Conservation (phyloP, 108 stramenopile species). For the Cyclotella choctawhatcheeana region DNA sequence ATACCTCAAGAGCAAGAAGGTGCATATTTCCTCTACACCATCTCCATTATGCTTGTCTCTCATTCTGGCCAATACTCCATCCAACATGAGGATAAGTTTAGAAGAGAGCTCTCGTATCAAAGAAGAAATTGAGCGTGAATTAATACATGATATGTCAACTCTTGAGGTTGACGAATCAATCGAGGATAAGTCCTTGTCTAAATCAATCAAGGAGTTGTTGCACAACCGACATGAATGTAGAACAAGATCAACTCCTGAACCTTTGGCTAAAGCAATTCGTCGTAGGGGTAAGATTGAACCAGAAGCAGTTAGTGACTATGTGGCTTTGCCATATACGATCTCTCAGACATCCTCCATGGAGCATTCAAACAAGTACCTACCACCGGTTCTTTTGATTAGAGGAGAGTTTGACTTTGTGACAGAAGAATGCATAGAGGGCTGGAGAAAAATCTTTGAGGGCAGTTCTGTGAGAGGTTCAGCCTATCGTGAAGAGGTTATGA, state of each 20-base stretch:
- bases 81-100: constrained; percentile 43
- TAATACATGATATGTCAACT: constrained; percentile 12
- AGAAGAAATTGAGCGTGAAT: constrained; percentile 25
- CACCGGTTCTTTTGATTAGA: constrained; percentile 49
- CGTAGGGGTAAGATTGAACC: constrained; percentile 35
- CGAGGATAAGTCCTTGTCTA: constrained; percentile 1
- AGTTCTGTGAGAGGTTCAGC: constrained; percentile 7
- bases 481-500: constrained; percentile 44
- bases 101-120: constrained; percentile 39
- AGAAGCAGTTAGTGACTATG: constrained; percentile 37
- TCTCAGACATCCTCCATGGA: constrained; percentile 5
- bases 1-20: constrained; percentile 26
- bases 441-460: constrained; percentile 43
- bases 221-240: constrained; percentile 40
- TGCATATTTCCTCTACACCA: background rate
- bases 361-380: constrained; percentile 11
- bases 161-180: background rate
- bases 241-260: constrained; percentile 30
- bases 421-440: constrained; percentile 45
- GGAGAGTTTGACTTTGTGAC: constrained; percentile 53
- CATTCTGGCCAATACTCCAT: constrained; percentile 42
- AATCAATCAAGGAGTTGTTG: constrained; percentile 26
- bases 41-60: constrained; percentile 32
- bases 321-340: constrained; percentile 21
- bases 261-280: constrained; percentile 39